phyloP scores from a whole-genome alignment of 1,284 basidiomycete genomes.

The Microbotryomycetes sp. region DNA sequence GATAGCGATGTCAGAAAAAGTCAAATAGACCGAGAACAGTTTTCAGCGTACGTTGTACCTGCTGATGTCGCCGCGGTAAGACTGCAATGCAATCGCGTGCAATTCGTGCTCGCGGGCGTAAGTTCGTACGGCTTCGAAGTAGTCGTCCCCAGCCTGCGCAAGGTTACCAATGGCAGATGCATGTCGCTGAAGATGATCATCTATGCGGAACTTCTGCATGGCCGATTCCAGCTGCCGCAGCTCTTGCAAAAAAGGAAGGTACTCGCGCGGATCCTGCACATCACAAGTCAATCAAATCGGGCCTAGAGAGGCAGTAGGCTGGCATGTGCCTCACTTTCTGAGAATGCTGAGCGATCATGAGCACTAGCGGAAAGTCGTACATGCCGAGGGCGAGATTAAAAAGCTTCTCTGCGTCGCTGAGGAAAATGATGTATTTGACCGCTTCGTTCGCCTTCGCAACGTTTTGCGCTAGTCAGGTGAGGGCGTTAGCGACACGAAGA shows the following conservation, averaged over 20 bases:
- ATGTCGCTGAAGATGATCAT: conserved; percentile 79
- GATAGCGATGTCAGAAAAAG: conserved; percentile 1
- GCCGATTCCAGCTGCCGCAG: conserved; percentile 69
- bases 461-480: conserved; percentile 48
- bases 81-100: conserved; percentile 61
- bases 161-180: conserved; percentile 70
- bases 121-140: conserved; percentile 68
- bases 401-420: conserved; percentile 84
- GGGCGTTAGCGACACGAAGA: background rate
- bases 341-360: conserved; percentile 94
- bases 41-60: conserved; percentile 50
- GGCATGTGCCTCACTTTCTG: conserved; percentile 60
- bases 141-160: conserved; percentile 57
- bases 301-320: background rate
- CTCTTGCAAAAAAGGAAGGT: conserved; percentile 90
- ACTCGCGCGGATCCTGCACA: conserved; percentile 86
- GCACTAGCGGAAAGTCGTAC: conserved; percentile 94
- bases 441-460: conserved; percentile 81
- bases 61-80: conserved; percentile 59
- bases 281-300: background rate
- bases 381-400: conserved; percentile 95
- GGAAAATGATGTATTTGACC: conserved; percentile 96
- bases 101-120: conserved; percentile 77
- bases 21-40: background rate
- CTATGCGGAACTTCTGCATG: conserved; percentile 85